Evolutionary conservation across 106 monocot species (phyloP), one percentile per base, ranked within the genome.

Genomic region (Allium sativum): DNA sequence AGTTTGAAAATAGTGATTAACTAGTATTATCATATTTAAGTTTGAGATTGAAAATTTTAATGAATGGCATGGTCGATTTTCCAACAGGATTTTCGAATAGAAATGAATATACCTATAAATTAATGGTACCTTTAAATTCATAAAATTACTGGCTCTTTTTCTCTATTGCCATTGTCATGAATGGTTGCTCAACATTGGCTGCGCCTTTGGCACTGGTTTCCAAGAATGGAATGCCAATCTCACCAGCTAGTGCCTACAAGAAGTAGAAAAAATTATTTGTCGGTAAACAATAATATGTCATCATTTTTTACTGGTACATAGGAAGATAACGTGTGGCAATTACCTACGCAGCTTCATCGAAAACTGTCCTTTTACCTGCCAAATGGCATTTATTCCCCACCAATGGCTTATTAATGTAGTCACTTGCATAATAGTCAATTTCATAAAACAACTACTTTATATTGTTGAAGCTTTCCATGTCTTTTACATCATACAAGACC

Each of bases 121-220:
- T n/a, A n/a, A n/a, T n/a, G n/a, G n/a, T n/a, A n/a, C n/a, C n/a
- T n/a, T n/a, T n/a, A n/a, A n/a, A n/a, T n/a, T n/a, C n/a, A n/a
- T n/a, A n/a, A n/a, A n/a, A n/a, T n/a, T n/a, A 84, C 84, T 80
- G 79, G 76, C 68, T 71, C 73, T 84, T 84, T 16, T 80, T 80
- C 2, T 55, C 40, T 4, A 76, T 68, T 10, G 84, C 73, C 84
- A 84, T 84, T 8, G 84, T 80, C 84, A 84, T 77, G 59, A 84
- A 84, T 45, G 80, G 79, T 46, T 83, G 79, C 46, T 83, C 83
- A 10, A 82, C 82, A 56, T 83, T 83, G 47, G 74, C 78, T 17
- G 84, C 70, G 64, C 80, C 76, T 59, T 84, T 84, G n/a, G 84
- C 84, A 61, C 84, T 84, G 10, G 84, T 84, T 69, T 84, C 80